phyloP scores from a whole-genome alignment of 495 filamentous ascomycete genomes.

The Penicillium parvum region DNA sequence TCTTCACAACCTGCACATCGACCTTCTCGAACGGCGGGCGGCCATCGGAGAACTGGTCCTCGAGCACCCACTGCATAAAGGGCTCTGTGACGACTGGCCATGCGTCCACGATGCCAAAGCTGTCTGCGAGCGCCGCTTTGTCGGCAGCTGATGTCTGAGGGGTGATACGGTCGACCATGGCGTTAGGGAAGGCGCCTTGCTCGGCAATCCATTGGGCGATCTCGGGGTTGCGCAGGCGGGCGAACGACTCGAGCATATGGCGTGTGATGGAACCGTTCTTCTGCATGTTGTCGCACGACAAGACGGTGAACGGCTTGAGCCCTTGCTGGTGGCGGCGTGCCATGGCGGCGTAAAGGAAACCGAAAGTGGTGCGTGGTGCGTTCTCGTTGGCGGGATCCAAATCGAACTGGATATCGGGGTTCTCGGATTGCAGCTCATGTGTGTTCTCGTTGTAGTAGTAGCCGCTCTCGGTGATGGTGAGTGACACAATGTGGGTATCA shows the following conservation, averaged over 20 bases:
- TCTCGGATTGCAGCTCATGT: conserved; percentile 42
- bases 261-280: conserved; percentile 48
- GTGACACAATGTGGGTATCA: conserved; percentile 47
- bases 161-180: conserved; percentile 50
- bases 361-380: conserved; percentile 41
- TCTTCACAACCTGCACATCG: conserved; percentile 44
- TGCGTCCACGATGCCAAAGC: conserved; percentile 40
- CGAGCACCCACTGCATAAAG: conserved; percentile 49
- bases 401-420: conserved; percentile 46
- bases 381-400: conserved; percentile 38
- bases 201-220: conserved; percentile 43
- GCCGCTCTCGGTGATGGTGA: conserved; percentile 49
- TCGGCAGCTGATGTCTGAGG: conserved; percentile 40
- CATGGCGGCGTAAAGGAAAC: conserved; percentile 46
- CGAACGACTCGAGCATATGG: conserved; percentile 46
- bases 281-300: conserved; percentile 52
- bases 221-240: conserved; percentile 35
- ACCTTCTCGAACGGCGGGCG: conserved; percentile 45
- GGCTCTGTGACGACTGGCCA: conserved; percentile 49
- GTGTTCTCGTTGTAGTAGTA: conserved; percentile 52
- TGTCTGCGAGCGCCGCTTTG: conserved; percentile 31
- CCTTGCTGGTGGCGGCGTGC: conserved; percentile 36
- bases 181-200: conserved; percentile 43
- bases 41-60: conserved; percentile 45
- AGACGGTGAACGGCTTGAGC: conserved; percentile 45